Evolutionary conservation across 2,329 filamentous ascomycete genomes (phyloP).

Genomic region (Coniochaeta hoffmannii): DNA sequence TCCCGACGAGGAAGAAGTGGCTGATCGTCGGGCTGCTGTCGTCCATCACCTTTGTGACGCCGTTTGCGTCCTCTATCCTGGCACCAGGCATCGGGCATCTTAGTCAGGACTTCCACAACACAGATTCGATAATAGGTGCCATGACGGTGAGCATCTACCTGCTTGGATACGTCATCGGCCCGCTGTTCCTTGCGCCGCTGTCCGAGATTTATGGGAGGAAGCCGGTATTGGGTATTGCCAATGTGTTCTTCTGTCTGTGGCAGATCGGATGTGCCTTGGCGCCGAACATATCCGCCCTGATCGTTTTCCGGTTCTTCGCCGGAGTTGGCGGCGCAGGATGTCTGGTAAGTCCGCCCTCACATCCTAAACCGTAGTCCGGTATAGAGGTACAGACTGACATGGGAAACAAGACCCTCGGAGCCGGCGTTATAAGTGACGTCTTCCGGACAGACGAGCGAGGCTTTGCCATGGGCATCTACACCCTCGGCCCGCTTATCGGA

Average conservation of each 20-base stretch:
- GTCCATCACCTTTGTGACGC: conserved; percentile 57
- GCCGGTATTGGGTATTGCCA: conserved; percentile 47
- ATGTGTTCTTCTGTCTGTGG: conserved; percentile 53
- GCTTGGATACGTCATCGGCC: conserved; percentile 50
- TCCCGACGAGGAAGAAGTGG: conserved; percentile 49
- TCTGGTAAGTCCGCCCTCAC: conserved; percentile 20
- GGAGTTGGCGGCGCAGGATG: conserved; percentile 51
- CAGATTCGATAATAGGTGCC: conserved; percentile 33
- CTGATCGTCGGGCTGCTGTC: conserved; percentile 46
- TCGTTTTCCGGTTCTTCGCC: conserved; percentile 51
- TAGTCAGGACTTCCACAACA: conserved; percentile 35
- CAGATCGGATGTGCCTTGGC: conserved; percentile 58
- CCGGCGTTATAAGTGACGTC: conserved; percentile 48
- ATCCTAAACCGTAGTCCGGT: too few species aligned
- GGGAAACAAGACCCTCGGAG: conserved; percentile 35
- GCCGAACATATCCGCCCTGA: conserved; percentile 42
- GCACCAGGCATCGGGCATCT: conserved; percentile 39
- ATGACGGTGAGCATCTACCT: conserved; percentile 57
- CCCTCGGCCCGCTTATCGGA: conserved; percentile 34
- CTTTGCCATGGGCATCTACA: conserved; percentile 41
- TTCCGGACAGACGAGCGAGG: conserved; percentile 39
- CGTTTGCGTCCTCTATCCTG: conserved; percentile 56
- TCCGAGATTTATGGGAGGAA: conserved; percentile 60
- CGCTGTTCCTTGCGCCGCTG: conserved; percentile 48
- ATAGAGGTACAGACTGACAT: not conserved